Evolutionary conservation across 1,139 yeast species (phyloP).

Genomic region (Pneumocystis oryctolagi): DNA sequence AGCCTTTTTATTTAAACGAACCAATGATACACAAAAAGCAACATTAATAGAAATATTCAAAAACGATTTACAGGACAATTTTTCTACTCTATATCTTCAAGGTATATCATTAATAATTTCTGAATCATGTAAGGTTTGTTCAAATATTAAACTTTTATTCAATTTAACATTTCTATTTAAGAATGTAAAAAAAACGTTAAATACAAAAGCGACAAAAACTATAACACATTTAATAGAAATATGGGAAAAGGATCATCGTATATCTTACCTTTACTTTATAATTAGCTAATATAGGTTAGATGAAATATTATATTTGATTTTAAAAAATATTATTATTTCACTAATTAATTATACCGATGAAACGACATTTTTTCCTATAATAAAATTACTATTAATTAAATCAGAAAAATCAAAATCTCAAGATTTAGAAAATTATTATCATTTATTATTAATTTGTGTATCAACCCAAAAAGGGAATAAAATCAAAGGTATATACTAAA

Average conservation of each 20-base stretch:
- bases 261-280: background rate
- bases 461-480: background rate
- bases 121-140: background rate
- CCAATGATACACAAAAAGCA: slow-evolving; percentile 21
- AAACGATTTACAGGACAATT: background rate
- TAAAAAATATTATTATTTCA: slow-evolving; percentile 45
- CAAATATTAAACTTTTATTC: slow-evolving; percentile 34
- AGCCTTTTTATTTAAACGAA: slow-evolving; percentile 72
- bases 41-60: background rate
- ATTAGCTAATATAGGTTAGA: slow-evolving; percentile 6
- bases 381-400: slow-evolving; percentile 20
- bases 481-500: background rate
- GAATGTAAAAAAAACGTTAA: background rate
- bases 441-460: slow-evolving; percentile 18
- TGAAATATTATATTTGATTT: slow-evolving; percentile 28
- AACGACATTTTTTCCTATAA: slow-evolving; percentile 37
- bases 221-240: background rate
- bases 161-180: background rate
- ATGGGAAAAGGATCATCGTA: background rate
- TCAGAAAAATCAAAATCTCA: slow-evolving; percentile 8
- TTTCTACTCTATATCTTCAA: background rate
- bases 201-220: background rate
- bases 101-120: slow-evolving; percentile 1
- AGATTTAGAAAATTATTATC: slow-evolving; percentile 10
- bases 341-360: slow-evolving; percentile 48